Conservation (phyloP, 306 rosid genomes). For the Corylus heterophylla region DNA sequence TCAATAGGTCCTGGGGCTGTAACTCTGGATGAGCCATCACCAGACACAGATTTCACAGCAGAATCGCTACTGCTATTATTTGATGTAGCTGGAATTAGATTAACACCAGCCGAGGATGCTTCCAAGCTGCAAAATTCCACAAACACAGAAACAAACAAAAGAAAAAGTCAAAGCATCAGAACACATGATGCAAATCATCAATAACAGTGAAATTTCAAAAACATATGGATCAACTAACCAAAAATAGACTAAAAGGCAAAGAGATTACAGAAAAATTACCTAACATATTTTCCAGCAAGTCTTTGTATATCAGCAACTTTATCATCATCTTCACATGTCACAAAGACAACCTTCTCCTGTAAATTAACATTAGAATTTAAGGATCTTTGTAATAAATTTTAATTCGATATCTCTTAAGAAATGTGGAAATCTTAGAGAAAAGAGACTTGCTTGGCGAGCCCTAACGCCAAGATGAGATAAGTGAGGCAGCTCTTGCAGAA, state of each 20-base stretch:
- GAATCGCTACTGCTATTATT: conserved; percentile 35
- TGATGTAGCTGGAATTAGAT: conserved; percentile 46
- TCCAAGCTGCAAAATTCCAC: conserved; percentile 64
- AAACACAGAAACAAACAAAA: conserved; percentile 17
- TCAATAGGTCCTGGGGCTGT: conserved; percentile 23
- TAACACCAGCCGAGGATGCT: conserved; percentile 72
- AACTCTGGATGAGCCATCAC: conserved; percentile 30
- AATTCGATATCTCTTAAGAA: not conserved
- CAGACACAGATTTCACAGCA: conserved; percentile 44
- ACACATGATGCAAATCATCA: conserved; percentile 11
- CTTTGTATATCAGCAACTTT: conserved; percentile 52
- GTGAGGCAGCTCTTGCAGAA: conserved; percentile 96
- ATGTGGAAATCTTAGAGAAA: conserved; percentile 25
- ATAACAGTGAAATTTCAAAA: conserved; percentile 26
- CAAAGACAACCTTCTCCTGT: conserved; percentile 94
- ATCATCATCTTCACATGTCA: conserved; percentile 93
- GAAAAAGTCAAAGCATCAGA: conserved; percentile 24
- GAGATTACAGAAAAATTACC: conserved; percentile 45
- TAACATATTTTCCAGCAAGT: conserved; percentile 58
- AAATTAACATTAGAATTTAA: conserved; percentile 26
- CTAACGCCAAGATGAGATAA: conserved; percentile 98
- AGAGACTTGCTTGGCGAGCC: conserved; percentile 81
- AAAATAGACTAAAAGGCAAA: conserved; percentile 20
- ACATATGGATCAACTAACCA: conserved; percentile 14
- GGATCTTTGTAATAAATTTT: conserved; percentile 9